Conservation (phyloP, 169 alveolate genomes). For the Ichthyophthirius multifiliis region DNA sequence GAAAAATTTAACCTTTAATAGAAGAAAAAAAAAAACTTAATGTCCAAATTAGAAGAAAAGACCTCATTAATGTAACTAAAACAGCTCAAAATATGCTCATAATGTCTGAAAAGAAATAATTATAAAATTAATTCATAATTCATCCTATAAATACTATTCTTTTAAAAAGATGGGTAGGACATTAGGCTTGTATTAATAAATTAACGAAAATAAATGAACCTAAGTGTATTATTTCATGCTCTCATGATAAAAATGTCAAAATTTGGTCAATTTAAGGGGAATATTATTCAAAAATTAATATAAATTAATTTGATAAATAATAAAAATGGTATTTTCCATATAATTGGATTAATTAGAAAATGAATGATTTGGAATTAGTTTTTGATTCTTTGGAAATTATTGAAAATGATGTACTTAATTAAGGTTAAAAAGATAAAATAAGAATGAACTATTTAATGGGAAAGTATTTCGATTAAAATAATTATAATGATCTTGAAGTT, state of each 20-base stretch:
- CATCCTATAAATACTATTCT: background rate
- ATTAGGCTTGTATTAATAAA: background rate
- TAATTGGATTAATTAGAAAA: slow-evolving; percentile 27
- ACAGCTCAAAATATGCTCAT: slow-evolving; percentile 14
- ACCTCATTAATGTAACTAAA: slow-evolving; percentile 33
- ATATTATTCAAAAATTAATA: background rate
- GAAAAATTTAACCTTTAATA: background rate
- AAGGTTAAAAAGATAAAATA: slow-evolving; percentile 11
- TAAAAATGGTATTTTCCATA: background rate
- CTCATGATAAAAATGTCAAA: slow-evolving; percentile 8
- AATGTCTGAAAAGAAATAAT: background rate
- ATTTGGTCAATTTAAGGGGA: slow-evolving; percentile 10
- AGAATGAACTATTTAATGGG: slow-evolving; percentile 15
- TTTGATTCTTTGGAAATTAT: slow-evolving; percentile 28
- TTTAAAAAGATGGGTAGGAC: slow-evolving; percentile 2
- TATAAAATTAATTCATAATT: background rate
- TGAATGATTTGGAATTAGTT: slow-evolving; percentile 26
- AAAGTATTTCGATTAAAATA: slow-evolving; percentile 18
- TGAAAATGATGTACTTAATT: slow-evolving; percentile 13
- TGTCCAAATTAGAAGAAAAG: slow-evolving; percentile 28
- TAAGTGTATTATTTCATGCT: background rate
- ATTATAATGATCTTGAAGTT: background rate
- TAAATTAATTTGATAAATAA: background rate
- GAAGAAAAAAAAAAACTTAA: slow-evolving; percentile 6
- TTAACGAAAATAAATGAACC: background rate